Evolutionary conservation across 2,329 filamentous ascomycete species (phyloP), one percentile per base, ranked within the genome.

Genomic region (Alternaria panax): DNA sequence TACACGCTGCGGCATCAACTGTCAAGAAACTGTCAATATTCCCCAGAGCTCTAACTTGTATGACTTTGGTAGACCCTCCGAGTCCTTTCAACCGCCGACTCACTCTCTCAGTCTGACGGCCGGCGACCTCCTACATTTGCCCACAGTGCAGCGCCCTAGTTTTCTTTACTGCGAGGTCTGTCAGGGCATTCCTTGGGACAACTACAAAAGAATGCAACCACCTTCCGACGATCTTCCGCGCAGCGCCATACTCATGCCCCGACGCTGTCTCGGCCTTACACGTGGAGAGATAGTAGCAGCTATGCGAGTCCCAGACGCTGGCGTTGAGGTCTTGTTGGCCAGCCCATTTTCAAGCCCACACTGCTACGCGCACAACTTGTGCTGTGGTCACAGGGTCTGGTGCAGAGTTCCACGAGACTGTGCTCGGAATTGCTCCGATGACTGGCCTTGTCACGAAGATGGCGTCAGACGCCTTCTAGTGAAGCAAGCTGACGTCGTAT

Each of bases 141-240:
- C 38, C 6, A 6, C 6, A 12, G 38, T 41, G 28, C 18, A 22
- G 28, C 45, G 45, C 22, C 45, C 42, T 12, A 56, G 66, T 34
- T 14, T 22, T 7, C 47, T 70, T n/a, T 65, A 59, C 54, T 70
- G 66, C 57, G 65, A 66, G 12, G 34, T 52, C 6, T 70, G 66
- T 41, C 24, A 54, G 5, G 66, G 63, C 4, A 54, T 69, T 3
- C 66, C 68, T 3, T 50, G 54, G n/a, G 52, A 58, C 30, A 60
- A 55, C 24, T 67, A 62, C 40, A 42, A 50, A 20, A 30, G 25
- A 30, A 32, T 59, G 22, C 22, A 30, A 20, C 58, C 53, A 9
- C 50, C 40, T 14, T 22, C 51, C 25, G 22, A 24, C 30, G 30
- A 7, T 12, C 27, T 6, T 12, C 16, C 38, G 5, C 20, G 20